A percentile compares a stretch with the other conserved stretches of the same genome.
These are phyloP conservation scores for Aspergillus sclerotioniger DNA, from an alignment of 495 filamentous ascomycete genomes.

Conservation along the genomic window DNA sequence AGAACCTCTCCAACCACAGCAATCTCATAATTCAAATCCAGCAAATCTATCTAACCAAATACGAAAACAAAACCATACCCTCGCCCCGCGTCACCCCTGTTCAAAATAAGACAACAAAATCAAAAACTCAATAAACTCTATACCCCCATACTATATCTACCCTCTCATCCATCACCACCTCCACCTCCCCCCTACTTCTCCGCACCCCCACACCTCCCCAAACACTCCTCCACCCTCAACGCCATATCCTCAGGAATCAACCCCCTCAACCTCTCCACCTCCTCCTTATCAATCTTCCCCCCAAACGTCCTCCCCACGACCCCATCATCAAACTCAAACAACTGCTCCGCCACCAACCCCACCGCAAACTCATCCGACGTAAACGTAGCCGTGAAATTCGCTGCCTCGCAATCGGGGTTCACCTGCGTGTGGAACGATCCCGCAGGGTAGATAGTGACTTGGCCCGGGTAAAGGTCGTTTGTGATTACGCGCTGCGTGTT, in stretches of 20 bases:
- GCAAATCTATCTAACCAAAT: too few species aligned
- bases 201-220: conserved; percentile 25
- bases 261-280: conserved; percentile 24
- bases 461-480: conserved; percentile 33
- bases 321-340: conserved; percentile 22
- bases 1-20: too few species aligned
- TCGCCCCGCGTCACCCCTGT: too few species aligned
- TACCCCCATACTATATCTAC: neutral
- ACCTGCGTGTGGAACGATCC: conserved; percentile 50
- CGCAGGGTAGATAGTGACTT: conserved; percentile 49
- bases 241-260: conserved; percentile 18
- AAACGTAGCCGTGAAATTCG: conserved; percentile 29
- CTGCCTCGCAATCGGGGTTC: conserved; percentile 41
- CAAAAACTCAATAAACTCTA: too few species aligned
- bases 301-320: conserved; percentile 23
- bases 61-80: too few species aligned
- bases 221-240: conserved; percentile 28
- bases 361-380: conserved; percentile 25
- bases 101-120: too few species aligned
- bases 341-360: conserved; percentile 20
- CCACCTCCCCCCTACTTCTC: conserved; percentile 5
- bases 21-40: too few species aligned
- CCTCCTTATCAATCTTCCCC: conserved; percentile 24
- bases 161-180: neutral
- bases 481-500: conserved; percentile 28